phyloP scores from a whole-genome alignment of 2,329 filamentous ascomycete species.

The Exserohilum rostratum region DNA sequence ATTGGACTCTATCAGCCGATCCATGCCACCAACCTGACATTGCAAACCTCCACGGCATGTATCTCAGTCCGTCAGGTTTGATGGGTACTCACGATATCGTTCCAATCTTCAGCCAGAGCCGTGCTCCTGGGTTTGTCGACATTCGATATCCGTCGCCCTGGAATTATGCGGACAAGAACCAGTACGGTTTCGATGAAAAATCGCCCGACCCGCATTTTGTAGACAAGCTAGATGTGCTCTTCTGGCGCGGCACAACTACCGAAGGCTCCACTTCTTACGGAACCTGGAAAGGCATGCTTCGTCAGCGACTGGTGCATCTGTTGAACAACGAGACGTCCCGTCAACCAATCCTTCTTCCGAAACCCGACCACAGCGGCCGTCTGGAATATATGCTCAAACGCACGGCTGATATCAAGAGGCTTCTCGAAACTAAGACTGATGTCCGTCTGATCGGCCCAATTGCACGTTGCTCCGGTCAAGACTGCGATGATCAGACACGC shows the following conservation, averaged over 20 bases:
- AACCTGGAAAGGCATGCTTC: conserved; percentile 70
- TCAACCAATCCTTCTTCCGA: conserved; percentile 41
- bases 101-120: conserved; percentile 78
- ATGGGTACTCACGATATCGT: conserved; percentile 68
- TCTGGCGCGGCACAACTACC: conserved; percentile 74
- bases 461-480: conserved; percentile 59
- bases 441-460: conserved; percentile 66
- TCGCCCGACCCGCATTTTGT: conserved; percentile 62
- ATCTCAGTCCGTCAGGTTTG: conserved; percentile 67
- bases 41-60: conserved; percentile 74
- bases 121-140: conserved; percentile 74
- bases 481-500: conserved; percentile 59
- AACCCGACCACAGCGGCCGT: conserved; percentile 57
- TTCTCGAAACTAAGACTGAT: conserved; percentile 58
- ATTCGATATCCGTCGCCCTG: conserved; percentile 73
- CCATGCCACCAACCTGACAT: conserved; percentile 81
- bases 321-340: conserved; percentile 40
- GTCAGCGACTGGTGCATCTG: conserved; percentile 74
- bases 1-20: conserved; percentile 70
- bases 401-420: conserved; percentile 59
- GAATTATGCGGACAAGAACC: conserved; percentile 66
- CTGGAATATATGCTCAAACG: conserved; percentile 64
- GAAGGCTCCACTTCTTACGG: conserved; percentile 60
- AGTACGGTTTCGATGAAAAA: conserved; percentile 58
- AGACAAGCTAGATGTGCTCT: conserved; percentile 68